Evolutionary conservation across 257 asterid species (phyloP).

Genomic region (Gentiana straminea): DNA sequence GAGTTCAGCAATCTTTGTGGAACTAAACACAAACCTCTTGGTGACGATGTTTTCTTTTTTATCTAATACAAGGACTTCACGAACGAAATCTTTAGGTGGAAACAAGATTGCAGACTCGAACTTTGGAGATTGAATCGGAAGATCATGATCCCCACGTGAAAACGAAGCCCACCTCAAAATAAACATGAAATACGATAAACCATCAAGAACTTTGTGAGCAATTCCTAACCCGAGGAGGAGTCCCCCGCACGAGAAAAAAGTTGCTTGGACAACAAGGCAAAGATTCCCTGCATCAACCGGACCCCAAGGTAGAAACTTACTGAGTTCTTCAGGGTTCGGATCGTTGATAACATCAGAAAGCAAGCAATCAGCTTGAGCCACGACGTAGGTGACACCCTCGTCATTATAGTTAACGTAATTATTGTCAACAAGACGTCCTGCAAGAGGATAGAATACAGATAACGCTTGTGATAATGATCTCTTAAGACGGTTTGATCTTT

Average conservation of each 20-base stretch:
- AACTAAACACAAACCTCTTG: slow-evolving; percentile 26
- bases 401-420: slow-evolving; percentile 29
- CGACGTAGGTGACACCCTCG: slow-evolving; percentile 24
- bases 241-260: slow-evolving; percentile 40
- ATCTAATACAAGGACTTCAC: slow-evolving; percentile 1
- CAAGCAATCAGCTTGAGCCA: slow-evolving; percentile 20
- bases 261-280: slow-evolving; percentile 17
- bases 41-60: slow-evolving; percentile 18
- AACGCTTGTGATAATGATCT: slow-evolving; percentile 27
- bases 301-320: slow-evolving; percentile 27
- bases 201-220: slow-evolving; percentile 37
- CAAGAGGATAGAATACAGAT: slow-evolving; percentile 32
- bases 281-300: slow-evolving; percentile 15
- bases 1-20: slow-evolving; percentile 22
- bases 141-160: slow-evolving; percentile 9
- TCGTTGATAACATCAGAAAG: slow-evolving; percentile 8
- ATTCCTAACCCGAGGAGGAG: slow-evolving; percentile 19
- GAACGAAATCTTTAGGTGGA: slow-evolving; percentile 25
- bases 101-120: slow-evolving; percentile 26
- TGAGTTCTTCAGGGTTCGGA: slow-evolving; percentile 20
- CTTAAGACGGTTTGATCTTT: slow-evolving; percentile 23
- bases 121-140: slow-evolving; percentile 8
- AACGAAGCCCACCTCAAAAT: slow-evolving; percentile 29
- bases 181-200: slow-evolving; percentile 15
- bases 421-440: slow-evolving; percentile 27